Conservation (phyloP, 768 basidiomycete species). For the Podaxis sp. region DNA sequence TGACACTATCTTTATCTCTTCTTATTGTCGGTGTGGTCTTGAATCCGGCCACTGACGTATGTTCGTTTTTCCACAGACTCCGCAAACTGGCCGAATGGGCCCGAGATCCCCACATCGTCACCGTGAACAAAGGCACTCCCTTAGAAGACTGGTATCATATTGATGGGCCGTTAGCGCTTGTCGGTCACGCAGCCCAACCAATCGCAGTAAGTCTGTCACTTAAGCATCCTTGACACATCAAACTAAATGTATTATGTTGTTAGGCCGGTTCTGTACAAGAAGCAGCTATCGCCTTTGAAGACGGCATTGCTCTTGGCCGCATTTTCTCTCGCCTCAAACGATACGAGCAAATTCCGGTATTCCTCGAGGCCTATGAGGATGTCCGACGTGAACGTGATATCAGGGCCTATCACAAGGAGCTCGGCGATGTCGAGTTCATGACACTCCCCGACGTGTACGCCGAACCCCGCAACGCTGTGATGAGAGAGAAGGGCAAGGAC, state of each 20-base stretch:
- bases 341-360: slow-evolving; percentile 48
- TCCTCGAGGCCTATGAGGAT: slow-evolving; percentile 57
- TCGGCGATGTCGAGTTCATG: slow-evolving; percentile 43
- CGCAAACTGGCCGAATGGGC: slow-evolving; percentile 12
- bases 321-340: slow-evolving; percentile 55
- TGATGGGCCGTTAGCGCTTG: slow-evolving; percentile 8
- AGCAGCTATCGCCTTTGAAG: slow-evolving; percentile 51
- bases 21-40: neutral
- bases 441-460: slow-evolving; percentile 41
- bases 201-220: slow-evolving; percentile 7
- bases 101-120: slow-evolving; percentile 13
- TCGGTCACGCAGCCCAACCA: slow-evolving; percentile 14
- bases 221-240: neutral
- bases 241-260: neutral
- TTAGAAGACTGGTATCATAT: slow-evolving; percentile 13
- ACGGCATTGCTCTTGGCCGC: slow-evolving; percentile 58
- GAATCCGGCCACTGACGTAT: neutral
- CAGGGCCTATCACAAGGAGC: slow-evolving; percentile 41
- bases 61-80: neutral
- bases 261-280: slow-evolving; percentile 14
- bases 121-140: neutral
- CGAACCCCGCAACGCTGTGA: slow-evolving; percentile 40
- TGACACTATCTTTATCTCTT: neutral
- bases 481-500: slow-evolving; percentile 31
- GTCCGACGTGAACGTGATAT: slow-evolving; percentile 49